Evolutionary conservation across 805 yeast species (phyloP).

Genomic region (Myxozyma kluyveri): DNA sequence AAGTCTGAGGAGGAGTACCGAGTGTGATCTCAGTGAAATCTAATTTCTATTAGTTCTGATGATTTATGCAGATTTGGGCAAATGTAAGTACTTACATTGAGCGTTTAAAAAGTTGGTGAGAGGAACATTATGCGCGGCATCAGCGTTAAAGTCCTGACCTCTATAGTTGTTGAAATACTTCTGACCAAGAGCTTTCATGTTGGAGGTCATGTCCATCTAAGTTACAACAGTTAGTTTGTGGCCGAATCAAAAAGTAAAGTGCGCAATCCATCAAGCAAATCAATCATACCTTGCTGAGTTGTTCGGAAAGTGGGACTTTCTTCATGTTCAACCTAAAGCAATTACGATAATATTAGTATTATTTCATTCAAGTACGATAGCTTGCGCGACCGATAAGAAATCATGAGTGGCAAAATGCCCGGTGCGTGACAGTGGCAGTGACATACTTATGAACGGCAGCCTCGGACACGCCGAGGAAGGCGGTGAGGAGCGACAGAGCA

Average conservation of each 20-base stretch:
- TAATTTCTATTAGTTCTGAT: not conserved
- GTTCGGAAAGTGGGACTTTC: constrained; percentile 56
- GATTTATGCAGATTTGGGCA: not conserved
- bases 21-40: constrained; percentile 84
- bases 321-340: constrained; percentile 42
- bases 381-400: not conserved
- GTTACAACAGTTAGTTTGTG: too few species aligned
- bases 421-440: not conserved
- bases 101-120: constrained; percentile 91
- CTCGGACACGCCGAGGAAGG: not conserved
- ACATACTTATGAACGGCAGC: constrained; percentile 38
- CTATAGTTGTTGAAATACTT: constrained; percentile 56
- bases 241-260: too few species aligned
- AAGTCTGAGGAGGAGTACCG: constrained; percentile 93
- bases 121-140: constrained; percentile 65
- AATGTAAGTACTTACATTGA: constrained; percentile 43
- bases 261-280: not conserved
- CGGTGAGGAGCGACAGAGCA: constrained; percentile 4
- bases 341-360: too few species aligned
- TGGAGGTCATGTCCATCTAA: constrained; percentile 34
- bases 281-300: constrained; percentile 46
- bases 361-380: not conserved
- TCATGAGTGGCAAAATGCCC: not conserved
- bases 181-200: constrained; percentile 55
- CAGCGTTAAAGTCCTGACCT: constrained; percentile 34